These are phyloP conservation scores for Magnaporthales sp. DNA, from an alignment of 2,329 filamentous ascomycete genomes.

Conservation along the genomic window DNA sequence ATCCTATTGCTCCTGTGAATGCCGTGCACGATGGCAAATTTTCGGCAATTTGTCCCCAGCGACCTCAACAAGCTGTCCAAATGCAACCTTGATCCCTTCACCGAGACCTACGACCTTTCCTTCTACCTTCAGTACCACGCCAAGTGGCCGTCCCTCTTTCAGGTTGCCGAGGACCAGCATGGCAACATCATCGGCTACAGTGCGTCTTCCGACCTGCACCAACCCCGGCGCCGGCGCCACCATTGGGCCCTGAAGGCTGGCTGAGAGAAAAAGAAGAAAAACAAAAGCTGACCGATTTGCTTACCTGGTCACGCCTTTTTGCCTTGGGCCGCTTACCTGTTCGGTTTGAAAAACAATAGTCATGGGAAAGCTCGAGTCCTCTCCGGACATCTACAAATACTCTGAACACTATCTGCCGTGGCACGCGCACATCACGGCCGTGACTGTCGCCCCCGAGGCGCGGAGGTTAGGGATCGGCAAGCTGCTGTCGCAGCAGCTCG, in stretches of 20 bases:
- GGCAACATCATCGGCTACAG: constrained; percentile 95
- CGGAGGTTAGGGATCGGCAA: constrained; percentile 82
- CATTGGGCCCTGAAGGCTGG: neutral
- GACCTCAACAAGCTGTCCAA: constrained; percentile 87
- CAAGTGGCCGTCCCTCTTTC: constrained; percentile 92
- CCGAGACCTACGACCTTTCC: constrained; percentile 92
- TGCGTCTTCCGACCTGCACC: constrained; percentile 32
- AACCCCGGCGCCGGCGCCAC: constrained; percentile 3
- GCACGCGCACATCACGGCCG: constrained; percentile 95
- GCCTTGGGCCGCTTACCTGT: neutral
- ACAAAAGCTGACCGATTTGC: neutral
- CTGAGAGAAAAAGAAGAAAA: neutral
- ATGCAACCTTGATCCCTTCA: constrained; percentile 91
- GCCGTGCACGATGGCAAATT: constrained; percentile 57
- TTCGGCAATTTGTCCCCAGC: constrained; percentile 74
- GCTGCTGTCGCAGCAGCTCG: constrained; percentile 71
- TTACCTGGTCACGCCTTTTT: neutral
- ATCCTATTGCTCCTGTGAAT: neutral
- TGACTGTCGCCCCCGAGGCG: constrained; percentile 83
- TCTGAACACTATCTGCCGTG: constrained; percentile 95
- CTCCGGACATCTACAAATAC: constrained; percentile 62
- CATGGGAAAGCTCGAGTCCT: constrained; percentile 94
- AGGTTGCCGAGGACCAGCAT: constrained; percentile 75
- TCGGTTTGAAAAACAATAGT: constrained; percentile 42
- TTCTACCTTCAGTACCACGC: constrained; percentile 97